Percentiles rank a stretch among this genome's conserved stretches.
Conservation (phyloP, 768 basidiomycete species). For the Kwoniella mangroviensis region DNA sequence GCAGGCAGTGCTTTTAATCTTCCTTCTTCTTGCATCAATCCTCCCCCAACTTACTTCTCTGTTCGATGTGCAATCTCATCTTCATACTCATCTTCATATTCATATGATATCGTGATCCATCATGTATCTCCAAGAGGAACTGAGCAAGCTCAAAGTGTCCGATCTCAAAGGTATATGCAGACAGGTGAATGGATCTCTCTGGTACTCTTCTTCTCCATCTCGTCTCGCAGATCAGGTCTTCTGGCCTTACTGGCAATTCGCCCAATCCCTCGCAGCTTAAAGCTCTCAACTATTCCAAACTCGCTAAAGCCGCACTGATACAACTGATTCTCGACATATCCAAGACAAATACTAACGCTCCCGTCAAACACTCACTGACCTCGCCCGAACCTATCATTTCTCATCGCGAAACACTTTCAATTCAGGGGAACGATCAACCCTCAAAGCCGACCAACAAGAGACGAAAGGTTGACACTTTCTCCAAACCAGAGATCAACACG, state of each 20-base stretch:
- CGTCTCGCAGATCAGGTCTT: background rate
- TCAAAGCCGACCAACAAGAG: too few relatives aligned
- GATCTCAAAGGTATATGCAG: constrained; percentile 43
- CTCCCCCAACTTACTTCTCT: too few relatives aligned
- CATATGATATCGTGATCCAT: background rate
- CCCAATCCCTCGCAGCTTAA: constrained; percentile 17
- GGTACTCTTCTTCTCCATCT: background rate
- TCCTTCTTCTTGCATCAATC: too few relatives aligned
- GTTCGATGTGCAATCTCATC: too few relatives aligned
- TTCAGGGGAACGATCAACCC: too few relatives aligned
- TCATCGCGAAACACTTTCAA: background rate
- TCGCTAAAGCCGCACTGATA: constrained; percentile 35
- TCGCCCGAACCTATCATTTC: background rate
- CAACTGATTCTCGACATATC: constrained; percentile 14
- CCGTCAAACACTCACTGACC: background rate
- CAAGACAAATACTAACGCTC: background rate
- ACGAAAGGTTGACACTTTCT: too few relatives aligned
- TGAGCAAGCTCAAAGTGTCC: constrained; percentile 33
- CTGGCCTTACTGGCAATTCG: background rate
- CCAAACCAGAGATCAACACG: too few relatives aligned
- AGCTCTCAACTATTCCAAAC: constrained; percentile 31
- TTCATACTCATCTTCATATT: background rate
- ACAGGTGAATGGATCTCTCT: constrained; percentile 24
- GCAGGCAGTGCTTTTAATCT: too few relatives aligned
- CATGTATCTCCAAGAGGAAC: constrained; percentile 5